Evolutionary conservation across 2,329 filamentous ascomycete genomes (phyloP).

Genomic region (Penicillium digitatum): DNA sequence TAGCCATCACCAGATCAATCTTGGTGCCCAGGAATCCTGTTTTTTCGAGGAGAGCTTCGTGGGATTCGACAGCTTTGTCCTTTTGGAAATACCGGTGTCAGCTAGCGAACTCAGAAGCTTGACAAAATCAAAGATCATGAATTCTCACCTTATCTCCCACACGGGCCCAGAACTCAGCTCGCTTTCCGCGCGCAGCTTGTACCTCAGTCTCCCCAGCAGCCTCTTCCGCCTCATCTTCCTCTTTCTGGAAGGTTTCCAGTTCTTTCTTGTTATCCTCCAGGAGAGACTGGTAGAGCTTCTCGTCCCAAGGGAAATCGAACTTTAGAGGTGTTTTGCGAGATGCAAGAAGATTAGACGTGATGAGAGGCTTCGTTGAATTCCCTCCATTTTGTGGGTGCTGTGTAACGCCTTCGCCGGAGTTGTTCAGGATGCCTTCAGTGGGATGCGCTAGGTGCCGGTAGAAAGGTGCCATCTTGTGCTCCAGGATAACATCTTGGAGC

Average conservation of each 20-base stretch:
- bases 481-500: slow-evolving; percentile 60
- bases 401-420: slow-evolving; percentile 60
- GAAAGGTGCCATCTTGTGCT: slow-evolving; percentile 64
- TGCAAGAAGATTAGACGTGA: slow-evolving; percentile 71
- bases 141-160: slow-evolving; percentile 83
- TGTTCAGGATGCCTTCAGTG: slow-evolving; percentile 72
- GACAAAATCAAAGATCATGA: slow-evolving; percentile 8
- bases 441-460: slow-evolving; percentile 64
- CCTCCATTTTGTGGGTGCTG: slow-evolving; percentile 41
- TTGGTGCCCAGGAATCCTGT: slow-evolving; percentile 95
- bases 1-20: slow-evolving; percentile 93
- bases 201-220: slow-evolving; percentile 96
- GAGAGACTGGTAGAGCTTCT: slow-evolving; percentile 74
- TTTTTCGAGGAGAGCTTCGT: slow-evolving; percentile 92
- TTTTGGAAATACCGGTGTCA: slow-evolving; percentile 37
- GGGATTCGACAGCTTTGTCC: slow-evolving; percentile 91
- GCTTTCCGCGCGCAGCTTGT: slow-evolving; percentile 84
- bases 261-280: slow-evolving; percentile 74
- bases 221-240: slow-evolving; percentile 90
- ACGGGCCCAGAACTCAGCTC: slow-evolving; percentile 91
- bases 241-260: slow-evolving; percentile 72
- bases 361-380: slow-evolving; percentile 47
- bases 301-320: slow-evolving; percentile 82
- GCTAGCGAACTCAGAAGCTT: not conserved
- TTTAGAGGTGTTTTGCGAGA: slow-evolving; percentile 62